Base-by-base conservation (phyloP, 2,329 filamentous ascomycete species). In the Neonectria hederae region DNA sequence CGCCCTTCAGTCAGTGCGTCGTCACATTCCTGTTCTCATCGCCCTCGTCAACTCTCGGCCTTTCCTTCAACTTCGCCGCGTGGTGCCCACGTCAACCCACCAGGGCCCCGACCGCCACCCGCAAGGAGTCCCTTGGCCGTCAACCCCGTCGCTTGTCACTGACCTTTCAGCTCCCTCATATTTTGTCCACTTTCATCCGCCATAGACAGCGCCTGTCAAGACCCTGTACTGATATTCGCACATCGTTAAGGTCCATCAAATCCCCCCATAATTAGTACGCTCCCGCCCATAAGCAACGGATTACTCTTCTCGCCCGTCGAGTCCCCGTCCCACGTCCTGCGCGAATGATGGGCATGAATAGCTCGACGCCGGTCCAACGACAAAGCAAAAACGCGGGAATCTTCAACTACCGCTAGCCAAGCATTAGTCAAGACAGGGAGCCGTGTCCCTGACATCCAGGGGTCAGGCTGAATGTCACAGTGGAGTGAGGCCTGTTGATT, bases 11-110 rank as follows among this genome's bases (percentile, higher is more conserved):
- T 51, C 55, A 22, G 32, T 28, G 54, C 60, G 45, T 59, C 32
- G 35, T 63, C 49, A 54, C 54, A 59, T 59, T 58, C 51, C 48
- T 35, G 42, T 28, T 46, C 38, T 40, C 46, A 54, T 58, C 35
- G 21, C 26, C 56, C n/a, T 46, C 49, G 19, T 32, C 52, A 17
- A n/a, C 35, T 38, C 38, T 28, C 26, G 46, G 24, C 49, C 14
- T 48, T 46, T 42, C 40, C 28, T 30, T 30, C 59, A 13, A 38
- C 42, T 54, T 43, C 40, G 54, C n/a, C 38, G 19, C 32, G 13
- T 32, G 30, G 30, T 11, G 30, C 30, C 30, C 30, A 28, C 28
- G 28, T 28, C 26, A 28, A 28, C 28, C 28, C 28, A 32, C 10
- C 30, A 32, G 11, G 30, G 13, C 42, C 35, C 45, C 59, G 35